Conservation (phyloP, 208 protist species). For the Novymonas esmeraldas region DNA sequence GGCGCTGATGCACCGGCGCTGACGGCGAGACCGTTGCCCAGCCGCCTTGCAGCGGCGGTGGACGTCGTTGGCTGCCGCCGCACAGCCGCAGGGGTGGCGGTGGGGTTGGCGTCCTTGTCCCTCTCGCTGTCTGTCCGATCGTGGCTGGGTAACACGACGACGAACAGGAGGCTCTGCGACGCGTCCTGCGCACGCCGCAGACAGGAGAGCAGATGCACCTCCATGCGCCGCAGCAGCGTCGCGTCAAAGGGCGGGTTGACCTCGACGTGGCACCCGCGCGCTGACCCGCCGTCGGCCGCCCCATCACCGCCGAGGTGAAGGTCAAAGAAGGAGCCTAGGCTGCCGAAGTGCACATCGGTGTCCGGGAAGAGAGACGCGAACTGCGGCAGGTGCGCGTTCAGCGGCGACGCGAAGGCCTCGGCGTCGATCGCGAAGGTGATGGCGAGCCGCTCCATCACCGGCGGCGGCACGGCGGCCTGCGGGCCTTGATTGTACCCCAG, state of each 20-base stretch:
- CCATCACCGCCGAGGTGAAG: slow-evolving; percentile 40
- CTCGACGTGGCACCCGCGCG: slow-evolving; percentile 52
- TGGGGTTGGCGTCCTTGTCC: not conserved
- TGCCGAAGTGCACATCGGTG: slow-evolving; percentile 82
- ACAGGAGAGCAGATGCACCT: slow-evolving; percentile 32
- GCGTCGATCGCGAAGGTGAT: slow-evolving; percentile 48
- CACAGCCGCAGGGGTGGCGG: no score
- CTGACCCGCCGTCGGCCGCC: not conserved
- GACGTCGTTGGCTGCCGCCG: no score
- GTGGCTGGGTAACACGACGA: slow-evolving; percentile 73
- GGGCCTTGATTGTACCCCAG: slow-evolving; percentile 74
- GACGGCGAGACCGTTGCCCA: not conserved
- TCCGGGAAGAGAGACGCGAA: slow-evolving; percentile 89
- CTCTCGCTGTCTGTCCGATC: slow-evolving; percentile 49
- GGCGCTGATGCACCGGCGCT: not conserved
- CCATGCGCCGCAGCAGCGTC: slow-evolving; percentile 62
- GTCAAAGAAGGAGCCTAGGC: slow-evolving; percentile 86
- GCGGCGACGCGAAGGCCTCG: slow-evolving; percentile 89
- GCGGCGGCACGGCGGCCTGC: slow-evolving; percentile 65
- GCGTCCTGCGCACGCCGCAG: slow-evolving; percentile 19
- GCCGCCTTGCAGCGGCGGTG: not conserved
- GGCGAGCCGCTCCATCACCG: slow-evolving; percentile 48
- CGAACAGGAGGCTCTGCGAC: slow-evolving; percentile 46
- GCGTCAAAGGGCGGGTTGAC: slow-evolving; percentile 87
- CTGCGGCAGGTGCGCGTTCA: slow-evolving; percentile 75